Evolutionary conservation across 2,329 filamentous ascomycete species (phyloP).

Genomic region (Ceratocystis cubensis): DNA sequence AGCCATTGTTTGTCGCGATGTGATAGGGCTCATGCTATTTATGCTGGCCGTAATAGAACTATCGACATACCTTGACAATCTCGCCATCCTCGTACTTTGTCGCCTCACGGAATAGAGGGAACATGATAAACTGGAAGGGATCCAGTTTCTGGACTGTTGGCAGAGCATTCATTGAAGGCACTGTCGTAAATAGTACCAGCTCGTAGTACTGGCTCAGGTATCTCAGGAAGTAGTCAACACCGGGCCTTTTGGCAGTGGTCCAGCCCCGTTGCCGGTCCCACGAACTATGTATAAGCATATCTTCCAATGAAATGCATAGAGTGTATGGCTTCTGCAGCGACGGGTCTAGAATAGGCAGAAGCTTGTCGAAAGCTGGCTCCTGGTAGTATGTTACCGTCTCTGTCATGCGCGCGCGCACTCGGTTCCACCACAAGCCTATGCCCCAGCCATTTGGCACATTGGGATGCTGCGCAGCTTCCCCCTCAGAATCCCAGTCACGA

Average conservation of each 20-base stretch:
- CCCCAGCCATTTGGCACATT: slow-evolving; percentile 73
- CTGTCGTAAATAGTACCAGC: slow-evolving; percentile 85
- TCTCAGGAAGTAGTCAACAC: slow-evolving; percentile 91
- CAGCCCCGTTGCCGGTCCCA: slow-evolving; percentile 92
- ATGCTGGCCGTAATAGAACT: neutral
- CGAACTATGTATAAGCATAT: slow-evolving; percentile 86
- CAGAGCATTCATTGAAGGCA: slow-evolving; percentile 72
- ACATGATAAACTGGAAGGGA: slow-evolving; percentile 88
- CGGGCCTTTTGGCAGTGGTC: slow-evolving; percentile 87
- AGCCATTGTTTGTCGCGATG: too few relatives aligned
- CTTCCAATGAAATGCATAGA: slow-evolving; percentile 81
- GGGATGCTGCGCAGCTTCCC: slow-evolving; percentile 56
- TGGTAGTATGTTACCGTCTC: slow-evolving; percentile 85
- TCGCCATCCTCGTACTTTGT: slow-evolving; percentile 93
- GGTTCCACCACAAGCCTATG: slow-evolving; percentile 62
- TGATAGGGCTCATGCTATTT: too few relatives aligned
- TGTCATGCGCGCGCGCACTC: slow-evolving; percentile 60
- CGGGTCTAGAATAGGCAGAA: slow-evolving; percentile 72
- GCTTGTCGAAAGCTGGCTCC: slow-evolving; percentile 86
- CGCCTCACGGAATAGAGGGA: slow-evolving; percentile 90
- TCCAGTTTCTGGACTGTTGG: slow-evolving; percentile 87
- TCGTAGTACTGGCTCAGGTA: slow-evolving; percentile 98
- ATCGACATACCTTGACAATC: slow-evolving; percentile 66
- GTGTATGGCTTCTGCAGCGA: slow-evolving; percentile 79
- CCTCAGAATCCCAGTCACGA: slow-evolving; percentile 74